Evolutionary conservation across 306 rosid genomes (phyloP).

Genomic region (Sophora flavescens): DNA sequence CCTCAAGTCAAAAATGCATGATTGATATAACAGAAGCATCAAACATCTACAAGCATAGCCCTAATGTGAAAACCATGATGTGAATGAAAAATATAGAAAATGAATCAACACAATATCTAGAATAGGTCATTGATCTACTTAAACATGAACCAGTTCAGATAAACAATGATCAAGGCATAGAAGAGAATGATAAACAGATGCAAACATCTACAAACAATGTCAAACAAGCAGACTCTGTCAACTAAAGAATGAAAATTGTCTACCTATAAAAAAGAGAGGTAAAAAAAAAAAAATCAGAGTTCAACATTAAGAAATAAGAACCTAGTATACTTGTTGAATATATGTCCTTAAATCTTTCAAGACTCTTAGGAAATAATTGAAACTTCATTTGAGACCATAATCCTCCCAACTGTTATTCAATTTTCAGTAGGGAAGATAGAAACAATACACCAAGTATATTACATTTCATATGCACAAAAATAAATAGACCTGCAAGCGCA

Average conservation of each 20-base stretch:
- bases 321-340: not conserved
- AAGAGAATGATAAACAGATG: slow-evolving; percentile 9
- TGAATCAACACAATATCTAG: not conserved
- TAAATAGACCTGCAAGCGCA: slow-evolving; percentile 16
- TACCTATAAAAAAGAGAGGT: not conserved
- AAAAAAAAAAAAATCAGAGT: not conserved
- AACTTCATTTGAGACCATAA: slow-evolving; percentile 16
- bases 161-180: not conserved
- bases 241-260: slow-evolving; percentile 15
- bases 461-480: not conserved
- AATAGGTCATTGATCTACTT: slow-evolving; percentile 8
- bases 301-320: slow-evolving; percentile 3
- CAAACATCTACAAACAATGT: not conserved
- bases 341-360: slow-evolving; percentile 4
- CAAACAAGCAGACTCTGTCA: slow-evolving; percentile 6
- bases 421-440: not conserved
- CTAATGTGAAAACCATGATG: slow-evolving; percentile 5
- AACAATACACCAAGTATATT: slow-evolving; percentile 1
- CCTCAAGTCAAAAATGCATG: not conserved
- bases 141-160: slow-evolving; percentile 17
- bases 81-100: slow-evolving; percentile 7
- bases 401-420: not conserved
- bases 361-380: not conserved
- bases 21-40: slow-evolving; percentile 4
- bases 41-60: slow-evolving; percentile 1